A percentile compares a stretch with the other conserved stretches of the same genome.
Conservation (phyloP, 805 yeast genomes). For the Torulaspora delbrueckii region DNA sequence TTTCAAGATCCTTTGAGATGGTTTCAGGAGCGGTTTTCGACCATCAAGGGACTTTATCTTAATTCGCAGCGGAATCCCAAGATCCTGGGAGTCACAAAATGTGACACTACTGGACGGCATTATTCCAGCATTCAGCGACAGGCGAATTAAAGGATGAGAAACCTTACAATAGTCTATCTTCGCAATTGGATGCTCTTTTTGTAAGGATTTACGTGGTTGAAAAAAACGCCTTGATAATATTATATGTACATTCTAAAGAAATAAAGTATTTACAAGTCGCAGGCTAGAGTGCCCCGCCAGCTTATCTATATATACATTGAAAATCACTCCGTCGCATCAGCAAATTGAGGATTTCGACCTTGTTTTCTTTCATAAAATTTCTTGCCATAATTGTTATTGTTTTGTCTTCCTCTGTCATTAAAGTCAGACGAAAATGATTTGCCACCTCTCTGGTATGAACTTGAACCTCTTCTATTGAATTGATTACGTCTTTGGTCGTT, state of each 20-base stretch:
- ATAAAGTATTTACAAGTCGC: slow-evolving; percentile 8
- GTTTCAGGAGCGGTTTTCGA: slow-evolving; percentile 37
- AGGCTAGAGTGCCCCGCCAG: slow-evolving; percentile 1
- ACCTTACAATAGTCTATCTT: neutral
- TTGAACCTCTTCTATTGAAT: slow-evolving; percentile 5
- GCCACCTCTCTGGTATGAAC: neutral
- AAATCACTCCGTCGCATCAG: slow-evolving; percentile 3
- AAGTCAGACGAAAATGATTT: slow-evolving; percentile 3
- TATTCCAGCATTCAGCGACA: neutral
- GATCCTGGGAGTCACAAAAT: slow-evolving; percentile 54
- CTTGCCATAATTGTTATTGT: slow-evolving; percentile 6
- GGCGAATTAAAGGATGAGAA: neutral
- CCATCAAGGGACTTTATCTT: slow-evolving; percentile 49
- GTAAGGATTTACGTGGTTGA: neutral
- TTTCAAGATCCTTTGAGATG: slow-evolving; percentile 43
- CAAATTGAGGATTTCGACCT: slow-evolving; percentile 14
- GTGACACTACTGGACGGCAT: slow-evolving; percentile 40
- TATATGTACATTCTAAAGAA: neutral
- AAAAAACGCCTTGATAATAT: neutral
- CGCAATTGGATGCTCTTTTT: too few relatives aligned
- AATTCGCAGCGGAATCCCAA: slow-evolving; percentile 45
- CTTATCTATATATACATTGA: neutral
- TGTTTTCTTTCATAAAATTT: slow-evolving; percentile 9
- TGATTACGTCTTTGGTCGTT: slow-evolving; percentile 1
- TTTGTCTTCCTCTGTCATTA: slow-evolving; percentile 3